Conservation (phyloP, 305 asterid genomes). For the Petunia hybrid region DNA sequence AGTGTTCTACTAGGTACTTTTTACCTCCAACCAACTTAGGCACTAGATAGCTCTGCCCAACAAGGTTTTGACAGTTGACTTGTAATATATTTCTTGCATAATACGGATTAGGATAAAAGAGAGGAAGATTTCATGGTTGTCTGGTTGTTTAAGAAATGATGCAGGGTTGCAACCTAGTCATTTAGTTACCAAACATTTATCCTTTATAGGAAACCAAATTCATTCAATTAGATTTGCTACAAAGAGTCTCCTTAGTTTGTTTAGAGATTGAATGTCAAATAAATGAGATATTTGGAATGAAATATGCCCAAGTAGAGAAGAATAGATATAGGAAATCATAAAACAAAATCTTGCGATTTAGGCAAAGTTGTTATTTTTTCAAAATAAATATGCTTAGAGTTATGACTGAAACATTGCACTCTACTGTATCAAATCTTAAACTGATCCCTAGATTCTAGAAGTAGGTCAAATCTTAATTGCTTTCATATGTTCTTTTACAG, state of each 20-base stretch:
- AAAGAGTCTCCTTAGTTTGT: not conserved
- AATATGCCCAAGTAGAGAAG: not conserved
- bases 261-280: not conserved
- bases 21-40: too few species aligned
- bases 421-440: not conserved
- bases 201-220: not conserved
- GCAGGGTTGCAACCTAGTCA: not conserved
- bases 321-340: not conserved
- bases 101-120: not conserved
- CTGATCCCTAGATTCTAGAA: not conserved
- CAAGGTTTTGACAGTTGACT: too few species aligned
- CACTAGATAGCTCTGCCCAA: too few species aligned
- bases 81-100: too few species aligned
- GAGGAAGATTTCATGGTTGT: not conserved
- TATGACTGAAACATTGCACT: not conserved
- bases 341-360: not conserved
- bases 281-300: not conserved
- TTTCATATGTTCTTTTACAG: conserved; percentile 8
- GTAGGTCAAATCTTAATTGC: not conserved
- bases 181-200: not conserved
- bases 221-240: not conserved
- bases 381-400: not conserved
- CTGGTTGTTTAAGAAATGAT: not conserved
- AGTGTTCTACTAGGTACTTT: too few species aligned
- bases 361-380: not conserved